These are phyloP conservation scores for Forsythia suspensa DNA, from an alignment of 257 asterid genomes.

Conservation along the genomic window DNA sequence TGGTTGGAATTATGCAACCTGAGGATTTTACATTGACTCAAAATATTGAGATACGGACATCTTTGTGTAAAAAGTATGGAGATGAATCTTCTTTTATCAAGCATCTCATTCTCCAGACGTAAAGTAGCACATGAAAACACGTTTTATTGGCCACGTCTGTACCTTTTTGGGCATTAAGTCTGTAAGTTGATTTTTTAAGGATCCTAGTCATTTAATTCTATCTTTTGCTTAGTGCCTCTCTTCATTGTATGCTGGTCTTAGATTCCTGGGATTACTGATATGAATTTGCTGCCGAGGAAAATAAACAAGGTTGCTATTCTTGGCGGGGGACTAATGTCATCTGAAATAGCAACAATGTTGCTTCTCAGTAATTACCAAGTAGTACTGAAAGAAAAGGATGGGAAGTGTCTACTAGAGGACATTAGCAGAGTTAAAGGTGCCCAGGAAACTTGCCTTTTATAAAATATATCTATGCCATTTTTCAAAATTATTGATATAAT, in stretches of 20 bases:
- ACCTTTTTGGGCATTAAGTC: neutral
- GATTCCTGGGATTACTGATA: slow-evolving; percentile 48
- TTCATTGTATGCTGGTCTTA: slow-evolving; percentile 24
- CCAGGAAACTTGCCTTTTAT: neutral
- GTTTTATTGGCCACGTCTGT: neutral
- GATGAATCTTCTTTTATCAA: neutral
- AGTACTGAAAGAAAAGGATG: slow-evolving; percentile 42
- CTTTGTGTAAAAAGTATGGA: neutral
- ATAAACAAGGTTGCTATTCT: slow-evolving; percentile 50
- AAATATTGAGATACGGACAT: slow-evolving; percentile 9
- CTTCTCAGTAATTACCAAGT: slow-evolving; percentile 39
- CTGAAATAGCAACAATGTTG: slow-evolving; percentile 42
- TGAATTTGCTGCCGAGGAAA: slow-evolving; percentile 44
- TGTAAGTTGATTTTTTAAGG: neutral
- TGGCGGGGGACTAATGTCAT: slow-evolving; percentile 54
- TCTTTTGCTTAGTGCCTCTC: slow-evolving; percentile 1
- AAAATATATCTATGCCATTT: neutral
- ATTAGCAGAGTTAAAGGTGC: slow-evolving; percentile 30
- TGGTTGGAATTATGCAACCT: neutral
- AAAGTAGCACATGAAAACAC: neutral
- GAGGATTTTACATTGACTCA: neutral
- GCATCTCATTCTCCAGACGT: neutral
- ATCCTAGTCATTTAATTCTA: slow-evolving; percentile 2
- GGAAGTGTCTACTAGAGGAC: slow-evolving; percentile 26
- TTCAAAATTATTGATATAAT: neutral